Evolutionary conservation across 176 grass and related monocot genomes (phyloP), one percentile per base, ranked within the genome.

Genomic region (Lolium perenne): DNA sequence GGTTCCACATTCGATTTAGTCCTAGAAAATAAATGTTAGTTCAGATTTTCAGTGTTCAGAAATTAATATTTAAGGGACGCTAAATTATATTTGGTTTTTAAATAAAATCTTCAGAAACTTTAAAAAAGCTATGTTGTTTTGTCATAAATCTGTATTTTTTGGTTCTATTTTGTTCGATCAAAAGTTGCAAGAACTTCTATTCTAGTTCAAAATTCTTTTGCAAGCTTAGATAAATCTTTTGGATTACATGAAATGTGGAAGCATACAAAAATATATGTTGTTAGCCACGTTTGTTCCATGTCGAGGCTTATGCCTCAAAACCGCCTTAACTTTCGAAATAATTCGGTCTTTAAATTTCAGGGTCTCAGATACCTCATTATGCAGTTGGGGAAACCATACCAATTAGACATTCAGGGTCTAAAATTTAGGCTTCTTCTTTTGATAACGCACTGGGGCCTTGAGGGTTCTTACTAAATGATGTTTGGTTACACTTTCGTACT

Each of bases 11-110:
- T 35, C 32, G 20, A 72, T 72, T 72, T 72, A 43, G 47, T 47
- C 41, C 69, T 72, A 46, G 40, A 72, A 72, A 71, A 10, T 49
- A 74, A 74, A 49, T 74, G 12, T 25, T 43, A 74, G n/a, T 49
- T 74, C 43, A 74, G 43, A 23, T 74, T 25, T 16, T 74, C 4
- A 14, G 6, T 64, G 61, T 50, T 49, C 0, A 74, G 21, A 74
- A 74, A 74, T 26, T 12, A 7, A 3, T 5, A 15, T 49, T 49
- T 74, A 48, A 23, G 21, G 45, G 45, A 25, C 6, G 14, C 45
- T 49, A 48, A 48, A 21, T 48, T 67, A 13, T 67, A 7, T 38
- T 29, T 67, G 13, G 12, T 6, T 67, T 67, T 64, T 16, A 66
- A 66, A 66, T 65, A 66, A 32, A 15, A 15, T 16, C 32, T 22